phyloP scores from a whole-genome alignment of 1,139 yeast species.

The Torulaspora pretoriensis region DNA sequence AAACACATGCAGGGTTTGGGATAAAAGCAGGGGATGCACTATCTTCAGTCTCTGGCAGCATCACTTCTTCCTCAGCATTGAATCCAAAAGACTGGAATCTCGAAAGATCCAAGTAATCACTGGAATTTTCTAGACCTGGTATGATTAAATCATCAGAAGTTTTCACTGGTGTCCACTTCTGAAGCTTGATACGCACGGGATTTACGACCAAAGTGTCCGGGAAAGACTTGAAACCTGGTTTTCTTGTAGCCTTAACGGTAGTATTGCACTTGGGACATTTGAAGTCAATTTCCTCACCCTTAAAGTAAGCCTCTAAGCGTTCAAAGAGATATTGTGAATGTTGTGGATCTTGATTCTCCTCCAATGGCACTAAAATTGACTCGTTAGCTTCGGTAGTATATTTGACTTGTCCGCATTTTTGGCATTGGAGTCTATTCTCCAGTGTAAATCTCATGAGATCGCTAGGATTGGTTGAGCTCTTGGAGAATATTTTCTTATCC shows the following conservation, averaged over 20 bases:
- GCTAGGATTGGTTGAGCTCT: slow-evolving; percentile 42
- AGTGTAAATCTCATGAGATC: slow-evolving; percentile 58
- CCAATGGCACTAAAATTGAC: slow-evolving; percentile 60
- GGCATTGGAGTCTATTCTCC: slow-evolving; percentile 63
- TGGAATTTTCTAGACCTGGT: slow-evolving; percentile 41
- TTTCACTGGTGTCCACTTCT: slow-evolving; percentile 89
- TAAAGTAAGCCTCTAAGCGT: slow-evolving; percentile 45
- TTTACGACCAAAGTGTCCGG: slow-evolving; percentile 71
- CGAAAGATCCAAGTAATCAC: slow-evolving; percentile 37
- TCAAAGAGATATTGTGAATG: slow-evolving; percentile 46
- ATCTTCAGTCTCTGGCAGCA: slow-evolving; percentile 38
- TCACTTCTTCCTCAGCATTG: slow-evolving; percentile 42
- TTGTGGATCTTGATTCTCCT: slow-evolving; percentile 36
- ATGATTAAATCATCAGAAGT: slow-evolving; percentile 66
- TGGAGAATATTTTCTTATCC: slow-evolving; percentile 41
- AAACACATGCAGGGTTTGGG: slow-evolving; percentile 55
- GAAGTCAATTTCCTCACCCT: slow-evolving; percentile 60
- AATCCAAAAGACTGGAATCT: slow-evolving; percentile 37
- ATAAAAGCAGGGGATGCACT: slow-evolving; percentile 41
- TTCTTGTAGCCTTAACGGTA: slow-evolving; percentile 40
- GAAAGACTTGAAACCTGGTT: slow-evolving; percentile 54
- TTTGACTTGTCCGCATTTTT: slow-evolving; percentile 57
- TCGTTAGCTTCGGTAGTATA: slow-evolving; percentile 60
- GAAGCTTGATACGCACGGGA: slow-evolving; percentile 74
- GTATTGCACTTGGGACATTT: slow-evolving; percentile 59